phyloP scores from a whole-genome alignment of 306 rosid species.

The Quercus engelmannii region DNA sequence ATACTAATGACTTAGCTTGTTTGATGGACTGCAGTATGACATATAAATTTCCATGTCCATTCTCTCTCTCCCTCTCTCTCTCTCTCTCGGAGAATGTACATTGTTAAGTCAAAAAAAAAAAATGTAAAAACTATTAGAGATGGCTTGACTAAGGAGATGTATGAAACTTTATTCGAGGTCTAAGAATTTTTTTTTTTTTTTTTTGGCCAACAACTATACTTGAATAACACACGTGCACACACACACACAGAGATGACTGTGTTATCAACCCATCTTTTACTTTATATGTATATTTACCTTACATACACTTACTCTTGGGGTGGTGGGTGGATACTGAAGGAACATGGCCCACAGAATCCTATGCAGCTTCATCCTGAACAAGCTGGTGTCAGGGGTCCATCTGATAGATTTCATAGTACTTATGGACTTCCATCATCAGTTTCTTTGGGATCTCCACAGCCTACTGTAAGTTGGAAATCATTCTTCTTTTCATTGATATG shows the following conservation, averaged over 20 bases:
- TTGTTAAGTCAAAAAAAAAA: neutral
- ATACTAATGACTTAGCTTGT: neutral
- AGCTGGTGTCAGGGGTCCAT: slow-evolving; percentile 40
- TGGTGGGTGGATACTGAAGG: slow-evolving; percentile 54
- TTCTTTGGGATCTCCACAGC: slow-evolving; percentile 66
- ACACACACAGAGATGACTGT: neutral
- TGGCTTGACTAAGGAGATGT: neutral
- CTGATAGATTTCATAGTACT: slow-evolving; percentile 52
- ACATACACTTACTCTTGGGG: slow-evolving; percentile 9
- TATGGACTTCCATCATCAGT: slow-evolving; percentile 57
- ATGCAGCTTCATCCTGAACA: slow-evolving; percentile 58
- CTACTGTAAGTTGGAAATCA: slow-evolving; percentile 61
- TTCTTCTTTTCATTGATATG: slow-evolving; percentile 19
- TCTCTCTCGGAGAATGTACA: neutral
- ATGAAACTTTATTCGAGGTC: neutral
- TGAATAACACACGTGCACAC: neutral
- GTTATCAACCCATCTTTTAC: neutral
- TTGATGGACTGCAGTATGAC: neutral
- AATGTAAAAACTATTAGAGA: neutral
- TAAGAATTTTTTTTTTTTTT: neutral
- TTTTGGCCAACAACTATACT: neutral
- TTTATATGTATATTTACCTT: slow-evolving; percentile 13
- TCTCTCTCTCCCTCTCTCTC: neutral
- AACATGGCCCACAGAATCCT: slow-evolving; percentile 55
- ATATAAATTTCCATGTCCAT: neutral